Conservation (phyloP, 2,329 filamentous ascomycete species). For the Tolypocladium guangdongense region DNA sequence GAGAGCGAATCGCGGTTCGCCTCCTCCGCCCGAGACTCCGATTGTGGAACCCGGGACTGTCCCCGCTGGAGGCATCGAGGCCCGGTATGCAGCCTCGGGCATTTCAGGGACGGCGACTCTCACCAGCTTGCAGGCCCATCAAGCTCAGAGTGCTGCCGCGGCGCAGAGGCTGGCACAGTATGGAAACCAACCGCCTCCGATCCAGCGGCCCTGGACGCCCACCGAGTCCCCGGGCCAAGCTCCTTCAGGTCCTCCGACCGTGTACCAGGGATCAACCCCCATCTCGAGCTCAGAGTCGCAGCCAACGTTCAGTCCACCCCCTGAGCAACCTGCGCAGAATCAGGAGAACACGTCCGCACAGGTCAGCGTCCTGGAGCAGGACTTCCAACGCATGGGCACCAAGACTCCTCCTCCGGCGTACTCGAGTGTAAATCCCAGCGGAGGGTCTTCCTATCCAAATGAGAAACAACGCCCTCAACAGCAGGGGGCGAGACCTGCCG, state of each 20-base stretch:
- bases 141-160: constrained; percentile 63
- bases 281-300: constrained; percentile 42
- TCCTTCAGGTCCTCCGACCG: constrained; percentile 79
- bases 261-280: constrained; percentile 78
- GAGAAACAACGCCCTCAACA: constrained; percentile 58
- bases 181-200: constrained; percentile 27
- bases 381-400: constrained; percentile 71
- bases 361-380: constrained; percentile 69
- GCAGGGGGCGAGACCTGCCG: constrained; percentile 5
- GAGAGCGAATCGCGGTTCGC: constrained; percentile 80
- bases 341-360: constrained; percentile 32
- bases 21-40: constrained; percentile 88
- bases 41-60: constrained; percentile 59
- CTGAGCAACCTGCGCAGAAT: constrained; percentile 23
- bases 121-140: constrained; percentile 55
- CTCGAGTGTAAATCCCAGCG: constrained; percentile 56
- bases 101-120: constrained; percentile 80
- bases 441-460: constrained; percentile 54
- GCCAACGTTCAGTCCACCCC: constrained; percentile 30
- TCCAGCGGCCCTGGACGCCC: constrained; percentile 74
- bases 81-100: constrained; percentile 80
- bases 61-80: constrained; percentile 77
- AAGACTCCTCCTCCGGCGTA: constrained; percentile 93
- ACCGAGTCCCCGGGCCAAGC: constrained; percentile 81
- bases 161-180: constrained; percentile 76